A percentile compares a stretch with the other conserved stretches of the same genome.
phyloP scores from a whole-genome alignment of 106 monocot genomes.

The Dendrobium catenatum region DNA sequence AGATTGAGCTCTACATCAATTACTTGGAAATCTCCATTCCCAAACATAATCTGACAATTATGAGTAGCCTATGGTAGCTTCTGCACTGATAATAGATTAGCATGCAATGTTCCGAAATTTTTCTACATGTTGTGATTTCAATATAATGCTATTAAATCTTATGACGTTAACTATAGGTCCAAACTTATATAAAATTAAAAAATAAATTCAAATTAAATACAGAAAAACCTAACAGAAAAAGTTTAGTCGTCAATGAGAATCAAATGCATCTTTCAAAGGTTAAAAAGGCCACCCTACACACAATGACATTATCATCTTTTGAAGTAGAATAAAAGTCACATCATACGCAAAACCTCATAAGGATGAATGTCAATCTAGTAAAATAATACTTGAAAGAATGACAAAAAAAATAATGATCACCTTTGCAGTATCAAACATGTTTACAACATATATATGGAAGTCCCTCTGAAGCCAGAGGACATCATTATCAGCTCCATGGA shows the following conservation, averaged over 20 bases:
- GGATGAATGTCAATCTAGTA: not conserved
- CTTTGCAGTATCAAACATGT: constrained; percentile 98
- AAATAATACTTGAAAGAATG: not conserved
- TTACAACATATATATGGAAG: constrained; percentile 91
- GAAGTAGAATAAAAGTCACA: constrained; percentile 1
- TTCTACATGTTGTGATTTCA: too few species aligned
- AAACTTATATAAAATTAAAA: too few species aligned
- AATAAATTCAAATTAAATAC: too few species aligned
- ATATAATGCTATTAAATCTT: too few species aligned
- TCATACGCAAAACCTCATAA: not conserved
- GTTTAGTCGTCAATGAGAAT: too few species aligned
- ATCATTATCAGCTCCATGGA: constrained; percentile 96
- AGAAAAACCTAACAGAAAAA: too few species aligned
- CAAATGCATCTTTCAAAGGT: not conserved
- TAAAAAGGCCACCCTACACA: not conserved
- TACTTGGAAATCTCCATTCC: too few species aligned
- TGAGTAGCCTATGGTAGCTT: not conserved
- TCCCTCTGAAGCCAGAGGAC: constrained; percentile 96
- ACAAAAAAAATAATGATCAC: constrained; percentile 9
- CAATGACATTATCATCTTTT: not conserved
- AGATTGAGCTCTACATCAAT: too few species aligned
- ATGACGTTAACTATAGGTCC: too few species aligned
- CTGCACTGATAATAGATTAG: too few species aligned
- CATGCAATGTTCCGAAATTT: too few species aligned
- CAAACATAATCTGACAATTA: not conserved